These are phyloP conservation scores for Aspergillus incahuasiensis DNA, from an alignment of 495 filamentous ascomycete species.

Conservation along the genomic window DNA sequence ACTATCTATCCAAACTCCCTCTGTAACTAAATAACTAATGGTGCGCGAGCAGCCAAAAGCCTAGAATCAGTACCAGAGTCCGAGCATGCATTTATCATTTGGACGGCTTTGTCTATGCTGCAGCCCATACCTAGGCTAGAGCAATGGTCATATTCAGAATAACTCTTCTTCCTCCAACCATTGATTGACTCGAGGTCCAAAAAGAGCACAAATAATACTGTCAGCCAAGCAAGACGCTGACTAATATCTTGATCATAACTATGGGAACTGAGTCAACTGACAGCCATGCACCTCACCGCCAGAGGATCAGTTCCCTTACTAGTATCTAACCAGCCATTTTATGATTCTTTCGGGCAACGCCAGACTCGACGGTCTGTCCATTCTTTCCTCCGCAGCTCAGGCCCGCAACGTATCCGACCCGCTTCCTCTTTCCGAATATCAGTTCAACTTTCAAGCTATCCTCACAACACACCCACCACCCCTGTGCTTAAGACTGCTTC, in stretches of 20 bases:
- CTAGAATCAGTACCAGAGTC: too few relatives aligned
- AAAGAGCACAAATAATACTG: too few relatives aligned
- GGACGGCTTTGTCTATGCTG: too few relatives aligned
- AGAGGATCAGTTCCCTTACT: slow-evolving; percentile 12
- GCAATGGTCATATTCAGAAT: too few relatives aligned
- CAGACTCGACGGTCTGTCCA: slow-evolving; percentile 5
- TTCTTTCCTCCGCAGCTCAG: neutral
- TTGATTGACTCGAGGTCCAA: too few relatives aligned
- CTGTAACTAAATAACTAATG: too few relatives aligned
- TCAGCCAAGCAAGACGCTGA: neutral
- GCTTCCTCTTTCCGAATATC: slow-evolving; percentile 6
- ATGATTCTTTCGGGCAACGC: slow-evolving; percentile 4
- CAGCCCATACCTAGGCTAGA: too few relatives aligned
- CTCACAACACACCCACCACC: slow-evolving; percentile 11
- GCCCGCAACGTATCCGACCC: slow-evolving; percentile 2
- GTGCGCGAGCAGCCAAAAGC: too few relatives aligned
- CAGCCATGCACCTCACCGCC: slow-evolving; percentile 27
- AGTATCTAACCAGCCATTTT: neutral
- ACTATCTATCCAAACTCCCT: too few relatives aligned
- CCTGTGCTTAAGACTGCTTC: neutral
- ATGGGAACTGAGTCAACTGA: too few relatives aligned
- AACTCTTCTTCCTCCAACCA: too few relatives aligned
- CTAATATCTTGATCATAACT: neutral
- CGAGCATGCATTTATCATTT: too few relatives aligned
- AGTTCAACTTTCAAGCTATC: slow-evolving; percentile 8